phyloP scores from a whole-genome alignment of 352 stramenopile genomes.

The Blastocystis hominis region DNA sequence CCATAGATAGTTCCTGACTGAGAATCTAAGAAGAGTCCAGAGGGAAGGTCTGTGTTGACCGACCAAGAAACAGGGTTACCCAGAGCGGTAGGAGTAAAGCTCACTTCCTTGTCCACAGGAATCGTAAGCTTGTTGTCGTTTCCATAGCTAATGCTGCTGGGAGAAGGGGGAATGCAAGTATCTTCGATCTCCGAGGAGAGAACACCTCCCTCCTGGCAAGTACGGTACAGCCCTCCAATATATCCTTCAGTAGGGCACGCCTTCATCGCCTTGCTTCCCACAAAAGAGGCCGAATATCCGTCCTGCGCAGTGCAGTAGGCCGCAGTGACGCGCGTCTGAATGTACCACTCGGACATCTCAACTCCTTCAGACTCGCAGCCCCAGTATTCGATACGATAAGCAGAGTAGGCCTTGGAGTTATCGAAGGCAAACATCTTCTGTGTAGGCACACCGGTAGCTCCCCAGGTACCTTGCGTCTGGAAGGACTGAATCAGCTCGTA shows the following conservation, averaged over 20 bases:
- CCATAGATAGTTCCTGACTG: background rate
- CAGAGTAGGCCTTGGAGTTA: background rate
- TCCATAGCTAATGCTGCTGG: background rate
- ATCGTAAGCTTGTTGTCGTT: background rate
- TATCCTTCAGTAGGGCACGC: background rate
- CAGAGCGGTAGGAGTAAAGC: background rate
- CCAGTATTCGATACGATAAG: background rate
- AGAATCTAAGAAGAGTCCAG: background rate
- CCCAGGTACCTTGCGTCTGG: background rate
- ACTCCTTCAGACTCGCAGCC: background rate
- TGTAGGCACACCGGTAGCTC: background rate
- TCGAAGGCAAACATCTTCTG: background rate
- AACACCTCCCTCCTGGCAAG: background rate
- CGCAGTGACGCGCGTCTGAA: background rate
- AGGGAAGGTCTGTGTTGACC: background rate
- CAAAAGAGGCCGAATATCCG: background rate
- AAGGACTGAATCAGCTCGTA: background rate
- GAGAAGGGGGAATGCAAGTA: background rate
- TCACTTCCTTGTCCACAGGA: background rate
- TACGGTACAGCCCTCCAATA: background rate
- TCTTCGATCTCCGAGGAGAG: background rate
- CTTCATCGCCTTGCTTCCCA: background rate
- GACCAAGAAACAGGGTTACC: background rate
- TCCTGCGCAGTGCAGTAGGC: background rate
- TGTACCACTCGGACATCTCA: background rate